phyloP scores from a whole-genome alignment of 2,329 filamentous ascomycete genomes.

The Magnaporthales sp. region DNA sequence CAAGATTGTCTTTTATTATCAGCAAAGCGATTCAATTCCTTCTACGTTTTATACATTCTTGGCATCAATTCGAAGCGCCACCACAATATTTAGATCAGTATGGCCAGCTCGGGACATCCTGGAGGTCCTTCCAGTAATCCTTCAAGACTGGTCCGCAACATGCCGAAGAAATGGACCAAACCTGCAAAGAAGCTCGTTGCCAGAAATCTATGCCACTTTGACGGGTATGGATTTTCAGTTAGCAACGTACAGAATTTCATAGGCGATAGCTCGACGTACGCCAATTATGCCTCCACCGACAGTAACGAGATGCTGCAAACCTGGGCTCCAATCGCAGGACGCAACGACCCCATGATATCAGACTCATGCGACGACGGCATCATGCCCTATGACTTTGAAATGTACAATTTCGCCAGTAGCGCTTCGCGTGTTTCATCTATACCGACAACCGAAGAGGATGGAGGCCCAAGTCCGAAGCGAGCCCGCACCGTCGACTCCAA shows the following conservation, averaged over 20 bases:
- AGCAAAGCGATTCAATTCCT: background rate
- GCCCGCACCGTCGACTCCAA: background rate
- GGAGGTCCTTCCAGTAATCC: background rate
- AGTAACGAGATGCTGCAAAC: background rate
- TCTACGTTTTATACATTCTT: background rate
- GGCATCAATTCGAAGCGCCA: background rate
- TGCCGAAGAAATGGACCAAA: background rate
- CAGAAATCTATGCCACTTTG: background rate
- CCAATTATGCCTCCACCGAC: background rate
- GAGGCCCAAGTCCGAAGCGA: background rate
- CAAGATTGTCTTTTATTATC: background rate
- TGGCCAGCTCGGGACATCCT: background rate
- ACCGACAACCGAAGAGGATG: background rate
- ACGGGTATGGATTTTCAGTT: background rate
- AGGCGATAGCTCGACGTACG: background rate
- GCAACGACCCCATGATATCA: background rate
- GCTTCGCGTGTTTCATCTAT: background rate
- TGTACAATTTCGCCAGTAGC: background rate
- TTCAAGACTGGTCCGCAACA: background rate
- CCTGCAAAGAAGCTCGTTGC: background rate
- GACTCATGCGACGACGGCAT: background rate
- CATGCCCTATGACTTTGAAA: background rate
- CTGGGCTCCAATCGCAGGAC: background rate
- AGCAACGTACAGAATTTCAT: background rate
- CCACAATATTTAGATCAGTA: background rate